phyloP scores from a whole-genome alignment of 345 rosid species.

The Streptanthus diversifolius region DNA sequence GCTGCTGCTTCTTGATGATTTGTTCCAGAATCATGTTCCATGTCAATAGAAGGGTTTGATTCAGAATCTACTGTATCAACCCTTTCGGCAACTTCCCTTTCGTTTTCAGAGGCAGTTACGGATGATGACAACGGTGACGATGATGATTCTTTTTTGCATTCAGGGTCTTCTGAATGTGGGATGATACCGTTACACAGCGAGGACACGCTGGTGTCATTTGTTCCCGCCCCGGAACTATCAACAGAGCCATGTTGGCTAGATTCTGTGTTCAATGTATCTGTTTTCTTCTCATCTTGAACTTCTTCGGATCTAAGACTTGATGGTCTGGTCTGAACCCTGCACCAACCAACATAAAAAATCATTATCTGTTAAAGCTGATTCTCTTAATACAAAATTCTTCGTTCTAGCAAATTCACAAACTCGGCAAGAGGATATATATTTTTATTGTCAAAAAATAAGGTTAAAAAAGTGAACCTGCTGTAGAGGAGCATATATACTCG shows the following conservation, averaged over 20 bases:
- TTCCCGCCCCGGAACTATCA: slow-evolving; percentile 22
- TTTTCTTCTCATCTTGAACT: slow-evolving; percentile 36
- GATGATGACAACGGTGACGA: background rate
- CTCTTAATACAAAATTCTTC: background rate
- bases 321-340: slow-evolving; percentile 66
- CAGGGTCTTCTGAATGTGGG: slow-evolving; percentile 32
- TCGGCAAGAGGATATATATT: background rate
- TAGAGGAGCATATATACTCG: slow-evolving; percentile 96
- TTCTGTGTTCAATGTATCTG: slow-evolving; percentile 31
- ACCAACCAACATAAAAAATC: background rate
- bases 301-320: slow-evolving; percentile 47
- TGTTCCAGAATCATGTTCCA: slow-evolving; percentile 1
- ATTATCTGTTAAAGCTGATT: background rate
- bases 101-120: slow-evolving; percentile 9
- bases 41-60: slow-evolving; percentile 16
- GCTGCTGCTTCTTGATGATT: slow-evolving; percentile 13
- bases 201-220: background rate
- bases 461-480: slow-evolving; percentile 53
- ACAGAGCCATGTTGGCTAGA: slow-evolving; percentile 32
- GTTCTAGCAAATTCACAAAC: background rate
- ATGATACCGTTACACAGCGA: slow-evolving; percentile 24
- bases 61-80: slow-evolving; percentile 25
- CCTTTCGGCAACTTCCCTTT: slow-evolving; percentile 3
- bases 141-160: slow-evolving; percentile 24
- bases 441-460: background rate